Evolutionary conservation across 352 stramenopile genomes (phyloP), one percentile per base, ranked within the genome.

Genomic region (Phytophthora citricola): DNA sequence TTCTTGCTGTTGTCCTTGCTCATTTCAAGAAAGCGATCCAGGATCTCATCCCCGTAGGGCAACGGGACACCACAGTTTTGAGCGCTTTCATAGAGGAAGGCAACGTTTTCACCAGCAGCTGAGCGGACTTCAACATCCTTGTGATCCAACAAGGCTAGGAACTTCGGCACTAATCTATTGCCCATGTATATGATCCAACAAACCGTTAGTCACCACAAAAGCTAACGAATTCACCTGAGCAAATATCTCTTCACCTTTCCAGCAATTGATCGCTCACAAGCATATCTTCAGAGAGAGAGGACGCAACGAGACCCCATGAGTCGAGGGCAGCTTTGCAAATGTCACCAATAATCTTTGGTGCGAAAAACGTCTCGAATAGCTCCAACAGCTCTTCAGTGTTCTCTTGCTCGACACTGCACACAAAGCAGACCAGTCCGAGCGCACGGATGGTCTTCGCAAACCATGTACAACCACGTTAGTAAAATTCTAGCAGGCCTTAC

Each of bases 1-100:
- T 93, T 95, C 74, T 96, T 96, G 76, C 83, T 95, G 73, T 62
- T 94, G 43, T 94, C 84, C 60, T 95, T 95, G 81, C 87, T 95
- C 85, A 96, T 88, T 32, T 77, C 66, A 14, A 76, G 75, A 32
- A 93, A 88, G 15, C 83, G 85, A 36, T 85, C 76, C 14, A 94
- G n/a, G 27, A 94, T 85, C 34, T 92, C 81, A 7, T 79, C 82
- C 31, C 88, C 78, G 58, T 78, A 88, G 6, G 83, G 79, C 43
- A 93, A 55, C 29, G 71, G 52, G 0, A 86, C 53, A 29, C 76
- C 70, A 20, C 67, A 85, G 53, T 78, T 83, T 47, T 87, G 72
- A 0, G 79, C 69, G 12, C 67, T 83, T 72, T 96, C 87, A 36
- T 90, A 91, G 11, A 96, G 56, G 56, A 96, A 75, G 38, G 89